Evolutionary conservation across 345 rosid species (phyloP).

Genomic region (Syzygium aromaticum): DNA sequence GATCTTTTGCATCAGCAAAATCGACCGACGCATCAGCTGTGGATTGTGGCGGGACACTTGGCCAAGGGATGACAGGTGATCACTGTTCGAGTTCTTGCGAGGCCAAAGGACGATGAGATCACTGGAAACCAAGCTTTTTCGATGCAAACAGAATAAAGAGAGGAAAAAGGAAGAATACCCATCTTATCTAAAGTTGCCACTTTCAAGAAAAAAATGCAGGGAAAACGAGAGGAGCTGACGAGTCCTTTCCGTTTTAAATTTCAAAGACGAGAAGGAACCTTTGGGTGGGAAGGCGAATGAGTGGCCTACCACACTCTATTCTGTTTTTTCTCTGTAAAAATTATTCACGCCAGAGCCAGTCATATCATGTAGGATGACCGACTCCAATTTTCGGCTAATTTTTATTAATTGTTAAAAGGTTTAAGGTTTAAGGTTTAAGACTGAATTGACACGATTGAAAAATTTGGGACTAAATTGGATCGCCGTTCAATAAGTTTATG

Average conservation of each 20-base stretch:
- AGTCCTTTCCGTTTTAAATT: background rate
- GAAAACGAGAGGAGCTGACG: background rate
- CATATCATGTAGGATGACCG: background rate
- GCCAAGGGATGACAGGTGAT: background rate
- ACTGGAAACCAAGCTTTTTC: background rate
- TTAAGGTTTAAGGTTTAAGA: too few relatives aligned
- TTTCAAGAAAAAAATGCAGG: background rate
- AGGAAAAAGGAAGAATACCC: background rate
- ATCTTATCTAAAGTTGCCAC: background rate
- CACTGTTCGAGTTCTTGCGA: background rate
- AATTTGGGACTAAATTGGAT: background rate
- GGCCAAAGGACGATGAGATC: background rate
- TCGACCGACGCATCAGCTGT: background rate
- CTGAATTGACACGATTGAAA: too few relatives aligned
- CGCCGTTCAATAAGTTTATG: fast-evolving
- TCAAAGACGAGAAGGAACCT: background rate
- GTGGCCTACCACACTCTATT: background rate
- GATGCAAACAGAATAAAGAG: background rate
- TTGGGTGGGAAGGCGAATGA: background rate
- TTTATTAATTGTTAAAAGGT: too few relatives aligned
- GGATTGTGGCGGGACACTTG: background rate
- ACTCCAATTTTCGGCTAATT: too few relatives aligned
- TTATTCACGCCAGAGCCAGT: fast-evolving
- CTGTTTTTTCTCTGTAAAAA: background rate
- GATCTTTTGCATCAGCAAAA: background rate